Base-by-base conservation (phyloP, 225 moss, liverwort and hornwort species). In the Pleurozium schreberi region DNA sequence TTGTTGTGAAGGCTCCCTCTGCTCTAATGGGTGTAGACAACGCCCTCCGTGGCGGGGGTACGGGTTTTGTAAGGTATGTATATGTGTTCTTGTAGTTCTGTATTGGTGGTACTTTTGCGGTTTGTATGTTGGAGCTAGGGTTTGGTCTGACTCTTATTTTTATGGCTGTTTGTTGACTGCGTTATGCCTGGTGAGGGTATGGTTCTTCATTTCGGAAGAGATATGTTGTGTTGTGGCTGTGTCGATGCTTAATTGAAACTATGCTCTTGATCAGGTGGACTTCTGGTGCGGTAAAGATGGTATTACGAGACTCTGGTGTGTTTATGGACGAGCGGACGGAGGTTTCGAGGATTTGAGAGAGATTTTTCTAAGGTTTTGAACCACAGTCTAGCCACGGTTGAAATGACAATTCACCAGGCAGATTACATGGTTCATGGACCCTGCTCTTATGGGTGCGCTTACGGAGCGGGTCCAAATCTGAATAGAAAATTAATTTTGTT, bases 361-460 rank as follows among this genome's bases (percentile, higher is more conserved):
- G n/a, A 38, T 82, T 45, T 45, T 77, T 83, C 81, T 88, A 80
- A 84, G 81, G 69, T 86, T 77, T 50, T 86, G 88, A 87, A 73
- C 91, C 71, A 21, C 83, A 89, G 69, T 82, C 86, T 71, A 91
- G 92, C 88, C 91, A 70, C 20, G 85, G 89, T 87, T 85, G 34
- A 85, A 88, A 36, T 89, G 47, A 81, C 42, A 53, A 66, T 43
- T 34, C 76, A 89, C 90, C 89, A 58, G 86, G 91, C 89, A 63
- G 89, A 91, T 89, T 83, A 50, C 74, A 77, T 45, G 81, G 89
- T 89, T 89, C 84, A 82, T 42, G 90, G 88, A 91, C 91, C 93
- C 86, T 93, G 91, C 93, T 90, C 93, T 90, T 89, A 93, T 89
- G 93, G 93, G 91, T 93, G 89, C 91, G 93, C 93, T 91, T 93